Evolutionary conservation across 2,329 filamentous ascomycete genomes (phyloP).

Genomic region (Drechslerella coelobrocha): DNA sequence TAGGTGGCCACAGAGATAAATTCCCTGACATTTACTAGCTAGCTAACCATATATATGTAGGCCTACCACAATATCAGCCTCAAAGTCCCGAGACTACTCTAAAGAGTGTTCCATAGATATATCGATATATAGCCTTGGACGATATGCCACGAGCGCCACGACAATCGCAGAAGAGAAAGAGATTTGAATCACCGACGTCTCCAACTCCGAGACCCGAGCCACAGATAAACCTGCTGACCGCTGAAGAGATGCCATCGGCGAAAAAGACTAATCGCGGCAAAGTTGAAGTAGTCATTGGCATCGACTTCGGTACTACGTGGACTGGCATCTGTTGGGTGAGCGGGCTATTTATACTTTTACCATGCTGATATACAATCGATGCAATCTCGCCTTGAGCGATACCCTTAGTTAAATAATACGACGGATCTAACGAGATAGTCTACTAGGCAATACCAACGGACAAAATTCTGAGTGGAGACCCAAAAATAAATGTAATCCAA

Average conservation of each 20-base stretch:
- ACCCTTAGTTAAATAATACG: no score
- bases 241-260: not conserved
- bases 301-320: constrained; percentile 24
- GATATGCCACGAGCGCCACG: constrained; percentile 4
- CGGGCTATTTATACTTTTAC: not conserved
- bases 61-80: no score
- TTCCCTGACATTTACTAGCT: no score
- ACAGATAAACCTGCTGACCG: not conserved
- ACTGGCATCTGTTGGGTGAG: constrained; percentile 20
- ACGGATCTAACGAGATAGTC: not conserved
- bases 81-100: no score
- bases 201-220: not conserved
- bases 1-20: no score
- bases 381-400: no score
- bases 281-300: constrained; percentile 12
- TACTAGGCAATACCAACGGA: constrained; percentile 10
- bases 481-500: constrained; percentile 12
- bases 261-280: constrained; percentile 10
- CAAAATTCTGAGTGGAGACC: not conserved
- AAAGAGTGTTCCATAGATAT: not conserved
- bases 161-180: constrained; percentile 17
- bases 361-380: not conserved
- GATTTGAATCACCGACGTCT: not conserved
- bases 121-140: not conserved
- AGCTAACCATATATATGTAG: no score